Evolutionary conservation across 805 yeast genomes (phyloP).

Genomic region (Metschnikowia continentalis): DNA sequence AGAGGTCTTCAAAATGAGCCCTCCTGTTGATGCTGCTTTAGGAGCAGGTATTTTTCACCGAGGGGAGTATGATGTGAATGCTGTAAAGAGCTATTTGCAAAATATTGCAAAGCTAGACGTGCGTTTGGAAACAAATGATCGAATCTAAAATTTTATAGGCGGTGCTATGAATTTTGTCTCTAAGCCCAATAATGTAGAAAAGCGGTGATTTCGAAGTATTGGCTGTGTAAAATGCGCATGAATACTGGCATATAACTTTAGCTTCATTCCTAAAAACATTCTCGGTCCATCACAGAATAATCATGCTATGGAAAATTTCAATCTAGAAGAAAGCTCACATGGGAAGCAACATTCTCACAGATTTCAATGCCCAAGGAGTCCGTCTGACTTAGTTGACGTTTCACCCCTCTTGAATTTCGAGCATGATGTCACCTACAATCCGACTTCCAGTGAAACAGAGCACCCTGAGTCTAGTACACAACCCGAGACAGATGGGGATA

Average conservation of each 20-base stretch:
- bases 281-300: background rate
- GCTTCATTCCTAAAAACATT: background rate
- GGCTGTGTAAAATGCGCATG: background rate
- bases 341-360: background rate
- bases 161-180: too few species aligned
- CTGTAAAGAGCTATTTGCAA: conserved; percentile 69
- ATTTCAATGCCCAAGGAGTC: background rate
- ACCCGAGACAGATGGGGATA: background rate
- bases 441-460: background rate
- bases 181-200: background rate
- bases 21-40: conserved; percentile 90
- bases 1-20: conserved; percentile 71
- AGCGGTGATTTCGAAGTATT: background rate
- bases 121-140: conserved; percentile 49
- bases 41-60: conserved; percentile 99
- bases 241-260: background rate
- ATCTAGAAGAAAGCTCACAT: background rate
- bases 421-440: background rate
- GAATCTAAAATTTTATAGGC: background rate
- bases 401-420: background rate
- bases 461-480: background rate
- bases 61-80: conserved; percentile 81
- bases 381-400: background rate
- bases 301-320: conserved; percentile 1
- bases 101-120: conserved; percentile 58